phyloP scores from a whole-genome alignment of 352 stramenopile species.

The Phytophthora brassicae region DNA sequence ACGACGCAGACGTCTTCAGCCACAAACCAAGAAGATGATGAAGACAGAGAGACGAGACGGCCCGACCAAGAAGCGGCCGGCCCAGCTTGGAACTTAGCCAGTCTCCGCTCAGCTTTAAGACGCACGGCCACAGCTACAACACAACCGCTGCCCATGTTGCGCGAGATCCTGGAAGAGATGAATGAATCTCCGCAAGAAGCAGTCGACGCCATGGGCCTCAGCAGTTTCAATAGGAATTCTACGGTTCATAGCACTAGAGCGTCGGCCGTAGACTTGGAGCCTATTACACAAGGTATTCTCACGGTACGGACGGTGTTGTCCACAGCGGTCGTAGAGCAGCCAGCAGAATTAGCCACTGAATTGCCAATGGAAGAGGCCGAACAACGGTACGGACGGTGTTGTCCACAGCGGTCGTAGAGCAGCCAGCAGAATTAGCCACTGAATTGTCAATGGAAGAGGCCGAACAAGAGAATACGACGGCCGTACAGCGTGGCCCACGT shows the following conservation, averaged over 20 bases:
- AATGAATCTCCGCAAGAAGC: constrained; percentile 29
- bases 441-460: not conserved
- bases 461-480: constrained; percentile 12
- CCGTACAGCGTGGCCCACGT: constrained; percentile 39
- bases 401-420: constrained; percentile 33
- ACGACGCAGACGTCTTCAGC: constrained; percentile 15
- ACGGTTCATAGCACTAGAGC: too few species aligned
- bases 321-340: constrained; percentile 23
- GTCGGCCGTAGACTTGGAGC: constrained; percentile 41
- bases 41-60: not conserved
- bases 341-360: not conserved
- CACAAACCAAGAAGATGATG: not conserved
- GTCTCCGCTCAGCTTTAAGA: constrained; percentile 52
- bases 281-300: constrained; percentile 57
- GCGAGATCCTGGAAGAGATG: constrained; percentile 43
- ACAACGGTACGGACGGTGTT: constrained; percentile 52
- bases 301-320: constrained; percentile 60
- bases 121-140: not conserved
- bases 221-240: not conserved
- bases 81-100: constrained; percentile 63
- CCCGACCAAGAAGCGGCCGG: constrained; percentile 18
- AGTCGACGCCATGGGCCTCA: constrained; percentile 36
- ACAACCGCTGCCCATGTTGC: constrained; percentile 38
- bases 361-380: not conserved
- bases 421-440: not conserved